phyloP scores from a whole-genome alignment of 257 asterid species.

The Agastache rugosa region DNA sequence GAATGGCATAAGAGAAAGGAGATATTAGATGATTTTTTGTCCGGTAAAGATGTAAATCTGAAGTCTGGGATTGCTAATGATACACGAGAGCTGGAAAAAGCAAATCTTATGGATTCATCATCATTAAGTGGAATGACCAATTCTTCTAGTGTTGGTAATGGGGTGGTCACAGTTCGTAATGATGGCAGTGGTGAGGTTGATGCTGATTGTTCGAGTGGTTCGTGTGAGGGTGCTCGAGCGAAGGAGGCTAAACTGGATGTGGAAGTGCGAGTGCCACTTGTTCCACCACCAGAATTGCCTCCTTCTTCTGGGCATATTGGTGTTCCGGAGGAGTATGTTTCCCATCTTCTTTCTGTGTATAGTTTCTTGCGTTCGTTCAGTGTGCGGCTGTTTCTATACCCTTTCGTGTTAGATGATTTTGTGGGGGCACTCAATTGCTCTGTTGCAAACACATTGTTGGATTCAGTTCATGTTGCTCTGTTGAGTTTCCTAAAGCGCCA shows the following conservation, averaged over 20 bases:
- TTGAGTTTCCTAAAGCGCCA: conserved; percentile 68
- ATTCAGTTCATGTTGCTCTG: conserved; percentile 79
- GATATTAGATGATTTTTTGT: conserved; percentile 50
- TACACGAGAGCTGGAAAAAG: conserved; percentile 5
- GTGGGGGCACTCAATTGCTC: conserved; percentile 89
- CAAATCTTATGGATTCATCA: conserved; percentile 18
- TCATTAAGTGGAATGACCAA: conserved; percentile 26
- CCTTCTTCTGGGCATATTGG: conserved; percentile 81
- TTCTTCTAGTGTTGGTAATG: conserved; percentile 31
- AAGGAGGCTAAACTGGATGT: conserved; percentile 38
- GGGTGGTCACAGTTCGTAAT: conserved; percentile 29
- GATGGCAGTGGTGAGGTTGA: conserved; percentile 31
- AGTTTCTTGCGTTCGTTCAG: conserved; percentile 80
- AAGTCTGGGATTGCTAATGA: conserved; percentile 34
- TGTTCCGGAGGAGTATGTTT: conserved; percentile 67
- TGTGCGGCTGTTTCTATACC: conserved; percentile 66
- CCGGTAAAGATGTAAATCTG: conserved; percentile 40
- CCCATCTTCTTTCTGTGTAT: conserved; percentile 76
- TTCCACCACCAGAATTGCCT: conserved; percentile 80
- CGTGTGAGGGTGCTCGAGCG: conserved; percentile 49
- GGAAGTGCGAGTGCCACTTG: conserved; percentile 52
- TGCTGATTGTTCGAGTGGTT: conserved; percentile 56
- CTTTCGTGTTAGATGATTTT: conserved; percentile 84
- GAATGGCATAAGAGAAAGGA: conserved; percentile 65
- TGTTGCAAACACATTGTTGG: conserved; percentile 75